Evolutionary conservation across 2,329 filamentous ascomycete genomes (phyloP).

Genomic region (Salinomyces thailandicus): DNA sequence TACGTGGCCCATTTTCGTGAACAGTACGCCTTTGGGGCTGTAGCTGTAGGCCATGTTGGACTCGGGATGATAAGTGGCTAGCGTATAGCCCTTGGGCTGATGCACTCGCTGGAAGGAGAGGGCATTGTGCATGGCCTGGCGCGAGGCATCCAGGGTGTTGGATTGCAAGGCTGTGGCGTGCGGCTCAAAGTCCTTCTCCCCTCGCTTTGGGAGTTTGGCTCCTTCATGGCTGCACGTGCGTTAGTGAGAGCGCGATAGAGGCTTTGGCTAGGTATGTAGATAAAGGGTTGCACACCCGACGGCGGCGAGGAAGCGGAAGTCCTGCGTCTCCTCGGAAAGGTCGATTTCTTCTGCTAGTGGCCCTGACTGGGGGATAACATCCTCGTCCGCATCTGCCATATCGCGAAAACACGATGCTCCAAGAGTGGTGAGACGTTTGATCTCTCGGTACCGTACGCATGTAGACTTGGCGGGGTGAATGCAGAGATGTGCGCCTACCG

Average conservation of each 20-base stretch:
- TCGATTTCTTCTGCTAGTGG: conserved; percentile 67
- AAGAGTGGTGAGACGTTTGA: too few species aligned
- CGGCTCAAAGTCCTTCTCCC: conserved; percentile 94
- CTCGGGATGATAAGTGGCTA: conserved; percentile 66
- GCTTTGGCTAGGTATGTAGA: too few species aligned
- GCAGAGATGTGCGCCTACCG: too few species aligned
- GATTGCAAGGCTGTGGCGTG: conserved; percentile 79
- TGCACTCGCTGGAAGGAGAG: conserved; percentile 68
- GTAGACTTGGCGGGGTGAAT: too few species aligned
- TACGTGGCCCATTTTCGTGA: conserved; percentile 64
- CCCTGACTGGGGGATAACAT: conserved; percentile 28
- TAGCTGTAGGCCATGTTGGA: conserved; percentile 52
- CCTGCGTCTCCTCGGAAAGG: conserved; percentile 70
- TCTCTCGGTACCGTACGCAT: too few species aligned
- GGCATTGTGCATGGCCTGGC: conserved; percentile 80
- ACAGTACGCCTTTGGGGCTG: conserved; percentile 59
- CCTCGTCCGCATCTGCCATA: conserved; percentile 31
- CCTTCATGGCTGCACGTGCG: conserved; percentile 19
- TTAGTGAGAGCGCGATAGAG: conserved; percentile 6
- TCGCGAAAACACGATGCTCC: too few species aligned
- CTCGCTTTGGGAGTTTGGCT: conserved; percentile 66
- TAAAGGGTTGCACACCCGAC: conserved; percentile 41
- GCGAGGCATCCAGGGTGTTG: conserved; percentile 65
- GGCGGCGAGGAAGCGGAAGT: conserved; percentile 64
- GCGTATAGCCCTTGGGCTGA: conserved; percentile 50